phyloP scores from a whole-genome alignment of 345 rosid species.

The Gossypium rotundifolium region DNA sequence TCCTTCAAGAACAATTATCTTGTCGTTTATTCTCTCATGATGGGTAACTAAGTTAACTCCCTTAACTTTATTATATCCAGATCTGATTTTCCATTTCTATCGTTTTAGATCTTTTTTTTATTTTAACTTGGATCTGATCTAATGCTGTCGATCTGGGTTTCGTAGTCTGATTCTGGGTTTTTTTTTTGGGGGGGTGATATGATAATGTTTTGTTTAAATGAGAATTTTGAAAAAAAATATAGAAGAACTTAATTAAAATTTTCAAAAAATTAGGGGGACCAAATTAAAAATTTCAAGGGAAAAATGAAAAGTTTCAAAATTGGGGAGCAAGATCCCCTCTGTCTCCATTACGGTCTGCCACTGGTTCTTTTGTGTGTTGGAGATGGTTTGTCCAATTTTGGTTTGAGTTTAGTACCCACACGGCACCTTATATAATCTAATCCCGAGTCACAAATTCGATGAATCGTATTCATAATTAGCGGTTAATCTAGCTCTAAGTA shows the following conservation, averaged over 20 bases:
- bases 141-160: neutral
- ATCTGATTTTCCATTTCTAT: constrained; percentile 3
- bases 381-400: neutral
- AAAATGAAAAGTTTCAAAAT: too few relatives aligned
- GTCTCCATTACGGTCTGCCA: too few relatives aligned
- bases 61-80: neutral
- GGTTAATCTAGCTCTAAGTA: neutral
- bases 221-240: too few relatives aligned
- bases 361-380: neutral
- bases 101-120: neutral
- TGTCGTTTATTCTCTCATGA: constrained; percentile 85
- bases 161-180: neutral
- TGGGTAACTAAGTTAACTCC: constrained; percentile 40
- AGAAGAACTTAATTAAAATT: too few relatives aligned
- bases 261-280: too few relatives aligned
- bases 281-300: too few relatives aligned
- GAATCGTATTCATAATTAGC: neutral
- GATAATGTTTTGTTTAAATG: neutral
- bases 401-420: neutral
- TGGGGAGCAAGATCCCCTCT: too few relatives aligned
- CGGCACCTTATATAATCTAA: neutral
- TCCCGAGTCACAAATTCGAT: neutral
- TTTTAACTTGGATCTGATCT: constrained; percentile 15
- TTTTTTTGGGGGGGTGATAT: neutral
- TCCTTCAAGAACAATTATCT: constrained; percentile 87